A percentile compares a stretch with the other conserved stretches of the same genome.
phyloP scores from a whole-genome alignment of 129 eudicot genomes.

The Erigeron canadensis region DNA sequence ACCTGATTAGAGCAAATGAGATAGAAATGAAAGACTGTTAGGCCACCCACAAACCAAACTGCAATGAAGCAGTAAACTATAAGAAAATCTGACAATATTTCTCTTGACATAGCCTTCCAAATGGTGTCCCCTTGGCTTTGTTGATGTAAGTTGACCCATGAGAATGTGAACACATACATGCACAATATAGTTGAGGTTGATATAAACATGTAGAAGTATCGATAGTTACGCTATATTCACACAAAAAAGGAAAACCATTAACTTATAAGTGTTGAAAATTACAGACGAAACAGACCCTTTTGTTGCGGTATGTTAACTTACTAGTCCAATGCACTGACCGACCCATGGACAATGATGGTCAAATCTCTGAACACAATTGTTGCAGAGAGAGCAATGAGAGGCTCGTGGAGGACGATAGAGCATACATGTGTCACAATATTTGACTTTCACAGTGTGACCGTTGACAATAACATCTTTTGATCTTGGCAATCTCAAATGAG shows the following conservation, averaged over 20 bases:
- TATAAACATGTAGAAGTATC: constrained; percentile 93
- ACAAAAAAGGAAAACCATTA: not conserved
- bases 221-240: constrained; percentile 80
- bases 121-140: constrained; percentile 25
- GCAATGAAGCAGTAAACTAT: constrained; percentile 84
- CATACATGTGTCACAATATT: constrained; percentile 91
- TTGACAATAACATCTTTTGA: constrained; percentile 67
- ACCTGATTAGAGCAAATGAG: constrained; percentile 94
- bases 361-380: constrained; percentile 86
- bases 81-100: constrained; percentile 75
- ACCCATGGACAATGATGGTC: constrained; percentile 99
- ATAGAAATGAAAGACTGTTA: constrained; percentile 79
- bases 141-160: constrained; percentile 58
- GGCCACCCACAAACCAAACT: constrained; percentile 96
- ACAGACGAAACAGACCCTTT: not conserved
- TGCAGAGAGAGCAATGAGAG: constrained; percentile 96
- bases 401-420: constrained; percentile 96
- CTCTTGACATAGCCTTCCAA: constrained; percentile 57
- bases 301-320: constrained; percentile 38
- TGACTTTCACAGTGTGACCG: constrained; percentile 73
- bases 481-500: constrained; percentile 69
- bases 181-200: constrained; percentile 88
- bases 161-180: constrained; percentile 60
- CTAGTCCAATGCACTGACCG: constrained; percentile 98
- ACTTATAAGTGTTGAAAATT: not conserved